These are phyloP conservation scores for Datisca glomerata DNA, from an alignment of 306 rosid genomes.

Conservation along the genomic window DNA sequence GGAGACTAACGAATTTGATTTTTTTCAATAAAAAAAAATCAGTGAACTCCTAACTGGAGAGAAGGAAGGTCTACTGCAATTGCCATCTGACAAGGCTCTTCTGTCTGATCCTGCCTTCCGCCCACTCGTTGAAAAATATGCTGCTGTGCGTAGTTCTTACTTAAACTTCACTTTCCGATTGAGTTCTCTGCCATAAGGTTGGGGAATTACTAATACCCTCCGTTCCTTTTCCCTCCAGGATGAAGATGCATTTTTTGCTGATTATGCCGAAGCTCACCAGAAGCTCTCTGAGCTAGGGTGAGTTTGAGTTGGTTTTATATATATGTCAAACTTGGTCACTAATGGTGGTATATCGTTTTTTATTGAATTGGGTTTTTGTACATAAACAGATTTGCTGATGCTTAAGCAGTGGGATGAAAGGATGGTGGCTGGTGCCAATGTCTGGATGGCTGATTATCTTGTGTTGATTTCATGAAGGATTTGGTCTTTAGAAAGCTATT, in stretches of 20 bases:
- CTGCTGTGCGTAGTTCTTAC: conserved; percentile 37
- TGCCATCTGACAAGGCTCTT: conserved; percentile 79
- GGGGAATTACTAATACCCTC: not conserved
- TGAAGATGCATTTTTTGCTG: conserved; percentile 82
- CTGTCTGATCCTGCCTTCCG: conserved; percentile 78
- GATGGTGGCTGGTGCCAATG: too few relatives aligned
- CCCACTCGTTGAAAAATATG: conserved; percentile 95
- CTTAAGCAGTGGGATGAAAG: too few relatives aligned
- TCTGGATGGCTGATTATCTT: too few relatives aligned
- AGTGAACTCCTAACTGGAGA: conserved; percentile 77
- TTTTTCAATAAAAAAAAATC: not conserved
- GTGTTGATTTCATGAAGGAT: too few relatives aligned
- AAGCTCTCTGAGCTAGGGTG: conserved; percentile 97
- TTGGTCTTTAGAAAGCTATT: too few relatives aligned
- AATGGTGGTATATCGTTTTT: too few relatives aligned
- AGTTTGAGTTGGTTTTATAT: conserved; percentile 4
- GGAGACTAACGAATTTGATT: too few relatives aligned
- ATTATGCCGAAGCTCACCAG: conserved; percentile 54
- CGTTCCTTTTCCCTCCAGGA: conserved; percentile 27
- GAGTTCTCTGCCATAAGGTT: not conserved
- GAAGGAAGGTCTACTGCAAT: conserved; percentile 76
- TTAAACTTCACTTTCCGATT: not conserved
- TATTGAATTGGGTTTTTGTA: too few relatives aligned
- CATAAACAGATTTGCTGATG: too few relatives aligned
- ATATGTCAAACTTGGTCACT: too few relatives aligned